Percentiles rank a stretch among this genome's conserved stretches.
Conservation (phyloP, 768 basidiomycete species). For the Leccinum ochraceum region DNA sequence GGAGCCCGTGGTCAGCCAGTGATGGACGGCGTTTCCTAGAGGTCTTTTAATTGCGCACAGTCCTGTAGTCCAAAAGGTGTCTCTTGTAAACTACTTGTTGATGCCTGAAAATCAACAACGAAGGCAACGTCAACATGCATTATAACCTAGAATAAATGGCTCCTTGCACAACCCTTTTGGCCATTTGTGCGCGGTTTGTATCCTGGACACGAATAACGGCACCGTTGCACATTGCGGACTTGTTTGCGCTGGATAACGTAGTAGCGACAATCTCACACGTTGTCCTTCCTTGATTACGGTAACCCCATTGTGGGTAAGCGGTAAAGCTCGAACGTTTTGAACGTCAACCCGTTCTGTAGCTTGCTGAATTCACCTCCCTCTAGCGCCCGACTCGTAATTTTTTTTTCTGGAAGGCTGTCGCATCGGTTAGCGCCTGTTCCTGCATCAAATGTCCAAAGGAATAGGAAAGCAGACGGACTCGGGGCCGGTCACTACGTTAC, state of each 20-base stretch:
- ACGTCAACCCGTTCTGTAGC: not conserved
- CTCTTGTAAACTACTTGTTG: conserved; percentile 19
- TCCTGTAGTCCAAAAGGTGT: conserved; percentile 4
- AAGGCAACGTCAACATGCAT: not conserved
- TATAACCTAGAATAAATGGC: not conserved
- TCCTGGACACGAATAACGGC: no score
- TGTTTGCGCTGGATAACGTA: conserved; percentile 8
- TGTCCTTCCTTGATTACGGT: conserved; percentile 10
- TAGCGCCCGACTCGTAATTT: conserved; percentile 8
- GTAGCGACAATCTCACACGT: conserved; percentile 4
- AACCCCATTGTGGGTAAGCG: not conserved
- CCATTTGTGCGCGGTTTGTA: no score
- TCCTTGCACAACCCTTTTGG: not conserved
- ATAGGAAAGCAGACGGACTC: conserved; percentile 32
- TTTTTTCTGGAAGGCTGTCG: not conserved
- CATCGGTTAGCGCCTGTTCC: not conserved
- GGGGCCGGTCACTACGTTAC: conserved; percentile 16
- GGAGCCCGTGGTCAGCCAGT: conserved; percentile 46
- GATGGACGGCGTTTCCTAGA: not conserved
- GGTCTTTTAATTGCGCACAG: not conserved
- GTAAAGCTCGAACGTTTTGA: not conserved
- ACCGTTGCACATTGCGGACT: no score
- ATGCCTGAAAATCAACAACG: conserved; percentile 5
- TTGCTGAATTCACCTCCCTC: conserved; percentile 9
- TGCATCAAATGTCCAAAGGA: conserved; percentile 29